phyloP scores from a whole-genome alignment of 2,329 filamentous ascomycete genomes.

The Aspergillus sp. region DNA sequence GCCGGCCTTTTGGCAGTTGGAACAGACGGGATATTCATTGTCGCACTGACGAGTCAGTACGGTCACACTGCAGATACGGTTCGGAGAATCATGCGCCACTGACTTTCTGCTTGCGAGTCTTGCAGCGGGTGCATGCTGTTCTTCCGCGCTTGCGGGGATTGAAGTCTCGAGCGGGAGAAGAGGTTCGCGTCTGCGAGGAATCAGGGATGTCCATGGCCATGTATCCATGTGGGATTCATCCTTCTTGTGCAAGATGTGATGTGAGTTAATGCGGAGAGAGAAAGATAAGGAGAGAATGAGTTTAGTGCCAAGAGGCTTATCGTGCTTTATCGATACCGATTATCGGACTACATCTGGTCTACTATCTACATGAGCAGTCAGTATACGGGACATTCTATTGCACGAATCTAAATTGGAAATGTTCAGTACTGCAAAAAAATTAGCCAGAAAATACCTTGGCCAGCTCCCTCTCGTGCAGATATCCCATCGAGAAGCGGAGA shows the following conservation, averaged over 20 bases:
- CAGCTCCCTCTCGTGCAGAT: too few relatives aligned
- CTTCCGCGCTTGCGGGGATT: slow-evolving; percentile 48
- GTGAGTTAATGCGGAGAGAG: background rate
- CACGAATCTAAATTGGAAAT: too few relatives aligned
- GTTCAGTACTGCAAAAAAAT: too few relatives aligned
- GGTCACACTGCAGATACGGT: background rate
- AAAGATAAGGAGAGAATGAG: background rate
- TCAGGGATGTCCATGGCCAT: slow-evolving; percentile 19
- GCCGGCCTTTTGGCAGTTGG: slow-evolving; percentile 46
- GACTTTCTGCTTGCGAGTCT: slow-evolving; percentile 47
- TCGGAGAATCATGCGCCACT: slow-evolving; percentile 8
- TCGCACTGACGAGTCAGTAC: slow-evolving; percentile 33
- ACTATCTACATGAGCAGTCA: too few relatives aligned
- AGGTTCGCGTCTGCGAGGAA: slow-evolving; percentile 20
- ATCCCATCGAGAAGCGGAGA: too few relatives aligned
- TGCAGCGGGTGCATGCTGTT: slow-evolving; percentile 48
- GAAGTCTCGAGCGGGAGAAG: slow-evolving; percentile 28
- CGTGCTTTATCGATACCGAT: too few relatives aligned
- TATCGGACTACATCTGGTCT: too few relatives aligned
- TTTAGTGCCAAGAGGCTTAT: background rate
- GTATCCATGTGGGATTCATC: background rate
- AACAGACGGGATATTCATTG: slow-evolving; percentile 45
- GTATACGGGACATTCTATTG: too few relatives aligned
- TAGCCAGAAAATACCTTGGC: too few relatives aligned
- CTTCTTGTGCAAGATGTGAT: background rate